These are phyloP conservation scores for Aspergillus hortae DNA, from an alignment of 2,329 filamentous ascomycete species.

Conservation along the genomic window DNA sequence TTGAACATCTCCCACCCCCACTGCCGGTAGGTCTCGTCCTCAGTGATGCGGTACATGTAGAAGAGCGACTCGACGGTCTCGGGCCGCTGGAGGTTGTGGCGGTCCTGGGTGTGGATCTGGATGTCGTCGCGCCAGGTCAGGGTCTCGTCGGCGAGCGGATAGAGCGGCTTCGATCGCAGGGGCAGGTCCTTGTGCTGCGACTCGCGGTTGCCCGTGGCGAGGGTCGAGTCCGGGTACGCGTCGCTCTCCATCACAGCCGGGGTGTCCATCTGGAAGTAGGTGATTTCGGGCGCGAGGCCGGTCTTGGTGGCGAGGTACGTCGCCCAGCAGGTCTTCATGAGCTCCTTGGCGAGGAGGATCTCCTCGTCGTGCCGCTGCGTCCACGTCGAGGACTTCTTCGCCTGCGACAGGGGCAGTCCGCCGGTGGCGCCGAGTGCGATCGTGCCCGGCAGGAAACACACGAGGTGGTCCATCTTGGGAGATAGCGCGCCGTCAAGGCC, in stretches of 20 bases:
- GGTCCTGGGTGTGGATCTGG: conserved; percentile 73
- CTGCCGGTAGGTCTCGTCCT: conserved; percentile 80
- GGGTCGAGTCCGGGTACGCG: conserved; percentile 31
- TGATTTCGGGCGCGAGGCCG: conserved; percentile 90
- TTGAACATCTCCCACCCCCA: conserved; percentile 99
- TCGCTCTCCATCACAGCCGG: conserved; percentile 56
- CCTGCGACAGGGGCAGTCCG: conserved; percentile 70
- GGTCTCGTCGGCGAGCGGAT: conserved; percentile 22
- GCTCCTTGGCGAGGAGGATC: conserved; percentile 79
- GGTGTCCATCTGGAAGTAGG: conserved; percentile 75
- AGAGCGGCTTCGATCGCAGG: conserved; percentile 33
- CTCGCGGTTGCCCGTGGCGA: conserved; percentile 30
- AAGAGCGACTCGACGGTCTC: conserved; percentile 96
- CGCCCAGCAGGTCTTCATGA: conserved; percentile 97
- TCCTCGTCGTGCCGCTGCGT: conserved; percentile 76
- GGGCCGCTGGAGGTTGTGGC: conserved; percentile 89
- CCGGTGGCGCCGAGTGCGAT: conserved; percentile 85
- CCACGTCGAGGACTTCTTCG: conserved; percentile 71
- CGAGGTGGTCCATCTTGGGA: conserved; percentile 96
- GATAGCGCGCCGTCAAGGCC: conserved; percentile 65
- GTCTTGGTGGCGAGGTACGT: conserved; percentile 92
- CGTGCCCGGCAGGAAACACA: conserved; percentile 95
- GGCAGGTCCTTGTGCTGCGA: conserved; percentile 31
- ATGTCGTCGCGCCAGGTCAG: conserved; percentile 71
- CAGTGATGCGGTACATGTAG: conserved; percentile 98